Evolutionary conservation across 1,284 basidiomycete genomes (phyloP), one percentile per base, ranked within the genome.

Genomic region (Golubevia pallescens): DNA sequence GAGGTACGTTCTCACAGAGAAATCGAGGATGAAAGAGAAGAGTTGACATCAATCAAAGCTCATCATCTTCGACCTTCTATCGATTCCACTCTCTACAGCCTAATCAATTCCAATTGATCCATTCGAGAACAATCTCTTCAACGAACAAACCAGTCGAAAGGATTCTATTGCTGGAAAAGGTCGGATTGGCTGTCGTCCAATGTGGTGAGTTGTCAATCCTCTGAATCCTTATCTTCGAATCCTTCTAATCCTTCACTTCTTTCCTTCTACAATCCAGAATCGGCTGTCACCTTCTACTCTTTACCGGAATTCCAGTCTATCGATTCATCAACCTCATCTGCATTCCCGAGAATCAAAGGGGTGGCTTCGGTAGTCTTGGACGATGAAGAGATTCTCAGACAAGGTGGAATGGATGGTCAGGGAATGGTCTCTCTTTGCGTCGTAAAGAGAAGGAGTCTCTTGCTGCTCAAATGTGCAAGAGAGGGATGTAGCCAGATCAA

Each of bases 391-490:
- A 42, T 65, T 0, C 58, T 66, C 10, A 21, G 64, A 32, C 62
- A 59, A 4, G 34, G 63, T 7, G 73, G 73, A 13, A 57, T 66
- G 0, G 73, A 75, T 48, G 70, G 63, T 2, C 68, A 66, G 16
- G 73, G 73, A 6, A 73, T 70, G 70, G 74, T 75, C 57, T 77
- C 75, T 57, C 58, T 84, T 58, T 81, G 78, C 61, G 57, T 84
- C 23, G 68, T 82, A 2, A 71, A 76, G 34, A 71, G 81, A 53
- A 74, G 80, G 61, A 70, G 69, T 67, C 69, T 81, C 52, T 58
- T 74, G 52, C 63, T 84, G 10, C 68, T 67, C 57, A 78, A 78
- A 66, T 62, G 81, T 23, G 73, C 75, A 13, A 58, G 57, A 38
- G 69, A 74, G 14, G 66, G 64, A 3, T 72, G 74, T 60, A 62